Evolutionary conservation across 768 basidiomycete species (phyloP).

Genomic region (Exidia glandulosa): DNA sequence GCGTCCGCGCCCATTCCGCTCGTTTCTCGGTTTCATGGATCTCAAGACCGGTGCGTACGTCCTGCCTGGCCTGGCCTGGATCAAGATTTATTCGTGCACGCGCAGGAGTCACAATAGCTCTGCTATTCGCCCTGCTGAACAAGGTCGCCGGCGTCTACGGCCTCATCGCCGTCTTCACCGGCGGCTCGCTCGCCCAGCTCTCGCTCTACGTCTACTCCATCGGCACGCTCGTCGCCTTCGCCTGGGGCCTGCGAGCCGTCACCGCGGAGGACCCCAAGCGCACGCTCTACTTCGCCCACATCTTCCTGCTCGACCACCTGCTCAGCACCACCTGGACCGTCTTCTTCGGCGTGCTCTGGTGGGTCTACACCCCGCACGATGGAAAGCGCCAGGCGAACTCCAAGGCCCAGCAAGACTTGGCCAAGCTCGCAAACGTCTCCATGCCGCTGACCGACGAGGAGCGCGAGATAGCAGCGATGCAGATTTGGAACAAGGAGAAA

Average conservation of each 20-base stretch:
- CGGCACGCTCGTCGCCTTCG: constrained; percentile 62
- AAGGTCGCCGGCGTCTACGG: constrained; percentile 98
- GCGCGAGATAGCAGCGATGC: constrained; percentile 59
- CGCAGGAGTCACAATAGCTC: constrained; percentile 74
- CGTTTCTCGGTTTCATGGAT: constrained; percentile 81
- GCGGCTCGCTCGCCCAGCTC: constrained; percentile 78
- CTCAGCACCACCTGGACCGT: constrained; percentile 83
- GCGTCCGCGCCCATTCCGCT: constrained; percentile 70
- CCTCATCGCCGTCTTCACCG: constrained; percentile 79
- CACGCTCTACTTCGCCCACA: constrained; percentile 80
- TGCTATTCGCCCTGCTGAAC: constrained; percentile 87
- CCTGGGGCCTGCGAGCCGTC: constrained; percentile 82
- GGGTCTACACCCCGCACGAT: constrained; percentile 85
- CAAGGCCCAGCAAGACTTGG: constrained; percentile 73
- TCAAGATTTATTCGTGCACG: constrained; percentile 23
- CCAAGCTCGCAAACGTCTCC: constrained; percentile 23
- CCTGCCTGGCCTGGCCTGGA: neutral
- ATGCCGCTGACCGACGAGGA: constrained; percentile 45
- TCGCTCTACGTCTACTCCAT: constrained; percentile 91
- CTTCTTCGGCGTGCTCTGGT: constrained; percentile 86
- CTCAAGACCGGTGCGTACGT: constrained; percentile 64
- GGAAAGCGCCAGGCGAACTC: constrained; percentile 74
- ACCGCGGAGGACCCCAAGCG: constrained; percentile 81
- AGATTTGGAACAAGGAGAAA: constrained; percentile 86
- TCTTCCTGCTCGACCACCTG: constrained; percentile 87